Percentiles rank a stretch among this genome's conserved stretches.
These are phyloP conservation scores for Boletus sp. DNA, from an alignment of 768 basidiomycete species.

Conservation along the genomic window DNA sequence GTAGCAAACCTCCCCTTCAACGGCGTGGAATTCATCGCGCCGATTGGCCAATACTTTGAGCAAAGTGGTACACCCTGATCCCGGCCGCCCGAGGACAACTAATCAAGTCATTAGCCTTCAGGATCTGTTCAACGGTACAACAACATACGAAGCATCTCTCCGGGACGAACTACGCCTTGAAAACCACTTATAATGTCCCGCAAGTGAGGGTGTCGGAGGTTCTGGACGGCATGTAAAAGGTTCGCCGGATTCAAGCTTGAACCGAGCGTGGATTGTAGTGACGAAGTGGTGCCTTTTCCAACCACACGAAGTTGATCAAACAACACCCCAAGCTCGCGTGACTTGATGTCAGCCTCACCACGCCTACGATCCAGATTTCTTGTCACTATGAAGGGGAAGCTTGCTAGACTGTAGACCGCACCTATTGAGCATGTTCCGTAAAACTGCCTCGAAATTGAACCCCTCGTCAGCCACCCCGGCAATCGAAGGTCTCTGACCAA, in stretches of 20 bases:
- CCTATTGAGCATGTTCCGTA: slow-evolving; percentile 25
- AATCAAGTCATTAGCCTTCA: slow-evolving; percentile 1
- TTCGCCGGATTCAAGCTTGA: slow-evolving; percentile 56
- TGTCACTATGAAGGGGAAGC: not conserved
- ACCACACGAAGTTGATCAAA: slow-evolving; percentile 60
- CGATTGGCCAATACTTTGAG: slow-evolving; percentile 81
- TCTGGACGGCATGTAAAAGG: slow-evolving; percentile 42
- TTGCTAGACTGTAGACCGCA: not conserved
- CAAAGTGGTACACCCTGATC: slow-evolving; percentile 82
- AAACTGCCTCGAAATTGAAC: slow-evolving; percentile 32
- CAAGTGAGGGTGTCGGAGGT: slow-evolving; percentile 56
- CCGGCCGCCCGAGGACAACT: slow-evolving; percentile 87
- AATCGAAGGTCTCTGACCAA: not conserved
- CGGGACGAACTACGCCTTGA: slow-evolving; percentile 56
- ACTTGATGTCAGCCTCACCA: slow-evolving; percentile 47
- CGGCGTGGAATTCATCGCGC: slow-evolving; percentile 60
- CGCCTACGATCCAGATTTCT: slow-evolving; percentile 32
- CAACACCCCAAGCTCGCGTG: slow-evolving; percentile 57
- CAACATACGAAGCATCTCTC: slow-evolving; percentile 68
- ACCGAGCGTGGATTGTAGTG: slow-evolving; percentile 59
- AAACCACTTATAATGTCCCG: slow-evolving; percentile 54
- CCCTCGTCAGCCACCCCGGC: slow-evolving; percentile 18
- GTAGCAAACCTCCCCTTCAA: slow-evolving; percentile 73
- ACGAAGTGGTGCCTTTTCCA: slow-evolving; percentile 55
- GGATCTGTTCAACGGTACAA: not conserved